A percentile compares a stretch with the other conserved stretches of the same genome.
These are phyloP conservation scores for Tillandsia fasciculata DNA, from an alignment of 176 grass and related monocot genomes.

Conservation along the genomic window DNA sequence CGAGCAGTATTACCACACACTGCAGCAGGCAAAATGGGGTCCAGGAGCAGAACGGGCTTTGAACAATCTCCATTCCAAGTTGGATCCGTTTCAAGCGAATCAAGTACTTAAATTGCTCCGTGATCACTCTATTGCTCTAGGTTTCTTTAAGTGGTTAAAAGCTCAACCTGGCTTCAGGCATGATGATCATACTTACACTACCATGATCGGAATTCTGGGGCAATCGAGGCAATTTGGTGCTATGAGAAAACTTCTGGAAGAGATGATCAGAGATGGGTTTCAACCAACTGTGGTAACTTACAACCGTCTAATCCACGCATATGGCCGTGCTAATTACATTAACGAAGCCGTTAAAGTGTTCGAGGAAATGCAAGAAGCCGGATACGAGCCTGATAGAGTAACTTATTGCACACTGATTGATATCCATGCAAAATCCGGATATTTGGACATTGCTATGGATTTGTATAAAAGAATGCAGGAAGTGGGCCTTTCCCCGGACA, in stretches of 20 bases:
- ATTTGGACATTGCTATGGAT: constrained; percentile 66
- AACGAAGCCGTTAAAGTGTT: constrained; percentile 71
- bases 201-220: constrained; percentile 93
- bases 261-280: constrained; percentile 64
- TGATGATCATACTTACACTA: constrained; percentile 92
- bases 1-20: constrained; percentile 72
- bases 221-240: constrained; percentile 67
- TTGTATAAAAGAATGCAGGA: constrained; percentile 76
- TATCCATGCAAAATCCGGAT: constrained; percentile 93
- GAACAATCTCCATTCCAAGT: constrained; percentile 58
- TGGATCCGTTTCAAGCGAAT: constrained; percentile 79
- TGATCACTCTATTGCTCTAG: constrained; percentile 58
- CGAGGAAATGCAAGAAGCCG: constrained; percentile 71
- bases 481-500: constrained; percentile 71
- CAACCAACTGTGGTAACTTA: constrained; percentile 88
- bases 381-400: constrained; percentile 63
- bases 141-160: constrained; percentile 91
- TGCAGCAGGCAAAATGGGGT: constrained; percentile 87
- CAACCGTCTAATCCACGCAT: constrained; percentile 90
- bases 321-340: constrained; percentile 86
- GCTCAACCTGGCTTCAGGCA: constrained; percentile 78
- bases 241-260: constrained; percentile 74
- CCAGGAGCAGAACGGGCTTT: constrained; percentile 59
- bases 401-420: constrained; percentile 93
- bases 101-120: constrained; percentile 85